A percentile compares a stretch with the other conserved stretches of the same genome.
phyloP scores from a whole-genome alignment of 148 eudicot genomes.

The Suaeda aralocaspica region DNA sequence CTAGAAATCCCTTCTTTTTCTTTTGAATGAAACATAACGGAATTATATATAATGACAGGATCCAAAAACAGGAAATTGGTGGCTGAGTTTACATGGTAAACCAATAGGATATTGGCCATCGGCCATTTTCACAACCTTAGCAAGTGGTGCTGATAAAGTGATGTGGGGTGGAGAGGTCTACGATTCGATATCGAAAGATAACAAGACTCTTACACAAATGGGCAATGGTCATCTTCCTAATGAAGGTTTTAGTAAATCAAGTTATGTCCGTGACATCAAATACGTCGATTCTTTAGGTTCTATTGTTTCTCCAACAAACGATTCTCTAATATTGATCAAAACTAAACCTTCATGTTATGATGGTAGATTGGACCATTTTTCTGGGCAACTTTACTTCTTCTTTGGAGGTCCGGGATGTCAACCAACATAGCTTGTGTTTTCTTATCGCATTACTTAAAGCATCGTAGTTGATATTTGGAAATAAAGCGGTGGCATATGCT shows the following conservation, averaged over 20 bases:
- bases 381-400: background rate
- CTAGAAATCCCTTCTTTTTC: background rate
- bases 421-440: too few relatives aligned
- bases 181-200: background rate
- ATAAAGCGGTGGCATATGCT: too few relatives aligned
- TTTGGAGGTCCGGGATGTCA: constrained; percentile 22
- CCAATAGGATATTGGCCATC: constrained; percentile 19
- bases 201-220: too few relatives aligned
- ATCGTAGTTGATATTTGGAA: too few relatives aligned
- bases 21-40: background rate
- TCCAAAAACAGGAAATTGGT: background rate
- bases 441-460: too few relatives aligned
- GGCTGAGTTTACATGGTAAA: background rate
- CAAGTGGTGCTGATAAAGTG: background rate
- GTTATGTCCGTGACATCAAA: constrained; percentile 7
- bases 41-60: too few relatives aligned
- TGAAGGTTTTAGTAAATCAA: constrained; percentile 10
- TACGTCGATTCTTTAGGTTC: background rate
- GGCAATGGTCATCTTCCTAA: constrained; percentile 14
- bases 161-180: constrained; percentile 18
- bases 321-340: background rate
- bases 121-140: background rate
- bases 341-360: background rate
- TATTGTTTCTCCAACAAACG: background rate
- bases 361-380: background rate